Base-by-base conservation (phyloP, 345 rosid genomes). In the Erodium maritimum region DNA sequence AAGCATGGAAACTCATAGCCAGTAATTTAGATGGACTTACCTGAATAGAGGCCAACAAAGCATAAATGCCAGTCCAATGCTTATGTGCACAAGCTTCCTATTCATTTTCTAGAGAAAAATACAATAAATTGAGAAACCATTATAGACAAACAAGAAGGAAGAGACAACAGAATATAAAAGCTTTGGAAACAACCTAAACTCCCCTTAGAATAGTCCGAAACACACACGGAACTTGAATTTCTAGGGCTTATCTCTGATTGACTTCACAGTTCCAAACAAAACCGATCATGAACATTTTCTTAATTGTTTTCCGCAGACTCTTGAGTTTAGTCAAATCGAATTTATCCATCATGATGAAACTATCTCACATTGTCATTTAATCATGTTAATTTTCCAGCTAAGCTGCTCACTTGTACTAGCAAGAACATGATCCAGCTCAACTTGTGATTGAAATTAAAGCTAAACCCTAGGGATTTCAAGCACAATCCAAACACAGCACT, bases 41-140 rank as follows among this genome's bases (percentile, higher is more conserved):
- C 89, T 86, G 85, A 79, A 83, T 58, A 86, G 22, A 17, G 94
- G 94, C 90, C 90, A 83, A 74, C 95, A 83, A 65, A 93, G 95
- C 95, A 85, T 85, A 77, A 89, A 89, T 52, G 71, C 81, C 54
- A 85, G 76, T 58, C 99, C 99, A 5, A 87, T 71, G 62, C 87
- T 89, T 55, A 87, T 73, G 71, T 93, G 99, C 64, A 93, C 88
- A 57, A 93, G 82, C 88, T 93, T 86, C 82, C 94, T 70, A 50
- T 80, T 86, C 74, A 86, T 61, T 61, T 81, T 81, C 90, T 86
- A 63, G 68, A 65, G 45, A 64, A 69, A 60, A 71, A 23, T 61
- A 20, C 42, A 24, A 23, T 42, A 52, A n/a, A 56, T 19, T 58
- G 52, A 57, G 66, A 22, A 37, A 3, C 14, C 46, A 1, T 1